Evolutionary conservation across 2,329 filamentous ascomycete species (phyloP).

Genomic region (Magnaporthales sp.): DNA sequence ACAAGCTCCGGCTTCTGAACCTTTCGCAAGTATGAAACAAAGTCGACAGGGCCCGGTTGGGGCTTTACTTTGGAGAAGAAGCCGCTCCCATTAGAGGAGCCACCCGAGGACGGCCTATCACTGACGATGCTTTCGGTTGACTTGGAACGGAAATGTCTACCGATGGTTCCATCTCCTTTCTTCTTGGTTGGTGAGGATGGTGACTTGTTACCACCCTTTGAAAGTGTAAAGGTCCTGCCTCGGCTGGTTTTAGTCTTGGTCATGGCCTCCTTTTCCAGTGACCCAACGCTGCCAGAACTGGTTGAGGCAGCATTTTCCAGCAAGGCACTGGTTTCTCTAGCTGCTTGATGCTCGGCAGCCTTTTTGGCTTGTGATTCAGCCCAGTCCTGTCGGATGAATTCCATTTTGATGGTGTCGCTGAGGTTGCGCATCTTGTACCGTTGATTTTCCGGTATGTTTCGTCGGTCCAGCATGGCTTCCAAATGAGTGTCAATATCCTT

Average conservation of each 20-base stretch:
- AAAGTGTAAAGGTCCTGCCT: conserved; percentile 73
- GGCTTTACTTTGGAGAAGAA: conserved; percentile 63
- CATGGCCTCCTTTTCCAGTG: conserved; percentile 30
- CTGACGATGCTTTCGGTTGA: conserved; percentile 62
- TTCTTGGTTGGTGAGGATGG: conserved; percentile 66
- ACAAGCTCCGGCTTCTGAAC: conserved; percentile 73
- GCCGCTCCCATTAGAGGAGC: conserved; percentile 21
- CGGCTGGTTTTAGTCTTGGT: conserved; percentile 50
- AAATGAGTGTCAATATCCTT: conserved; percentile 48
- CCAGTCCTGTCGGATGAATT: conserved; percentile 88
- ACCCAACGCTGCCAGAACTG: conserved; percentile 29
- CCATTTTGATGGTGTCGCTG: conserved; percentile 83
- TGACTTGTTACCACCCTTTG: conserved; percentile 47
- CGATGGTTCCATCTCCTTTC: conserved; percentile 50
- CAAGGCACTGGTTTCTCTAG: background rate
- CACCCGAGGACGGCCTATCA: conserved; percentile 45
- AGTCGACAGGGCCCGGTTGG: conserved; percentile 69
- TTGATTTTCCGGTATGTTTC: conserved; percentile 91
- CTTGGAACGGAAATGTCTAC: conserved; percentile 60
- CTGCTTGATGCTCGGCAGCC: conserved; percentile 13
- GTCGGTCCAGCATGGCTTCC: conserved; percentile 64
- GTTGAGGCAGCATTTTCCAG: conserved; percentile 32
- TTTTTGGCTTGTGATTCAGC: conserved; percentile 50
- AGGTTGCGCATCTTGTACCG: conserved; percentile 90
- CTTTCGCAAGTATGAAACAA: conserved; percentile 76